Percentiles rank a stretch among this genome's conserved stretches.
Evolutionary conservation across 2,329 filamentous ascomycete genomes (phyloP).

Genomic region (Monosporascus sp.): DNA sequence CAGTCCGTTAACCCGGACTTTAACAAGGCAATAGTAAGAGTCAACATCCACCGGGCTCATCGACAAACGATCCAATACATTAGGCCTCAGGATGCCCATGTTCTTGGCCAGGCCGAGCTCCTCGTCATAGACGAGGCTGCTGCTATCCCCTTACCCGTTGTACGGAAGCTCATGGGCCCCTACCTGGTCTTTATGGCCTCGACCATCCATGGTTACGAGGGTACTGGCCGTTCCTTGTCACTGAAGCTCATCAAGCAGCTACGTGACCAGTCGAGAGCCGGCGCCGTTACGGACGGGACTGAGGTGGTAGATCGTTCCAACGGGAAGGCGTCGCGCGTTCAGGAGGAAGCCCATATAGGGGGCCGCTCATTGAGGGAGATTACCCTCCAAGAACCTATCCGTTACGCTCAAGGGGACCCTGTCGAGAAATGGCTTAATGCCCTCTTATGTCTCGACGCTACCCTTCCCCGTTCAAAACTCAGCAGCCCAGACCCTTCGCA

Average conservation of each 20-base stretch:
- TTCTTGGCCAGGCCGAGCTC: constrained; percentile 89
- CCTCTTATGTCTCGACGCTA: constrained; percentile 88
- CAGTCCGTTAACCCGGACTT: constrained; percentile 98
- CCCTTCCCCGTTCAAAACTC: constrained; percentile 71
- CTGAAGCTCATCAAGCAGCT: constrained; percentile 96
- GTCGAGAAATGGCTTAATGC: constrained; percentile 97
- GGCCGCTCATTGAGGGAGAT: constrained; percentile 84
- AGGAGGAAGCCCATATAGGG: constrained; percentile 53
- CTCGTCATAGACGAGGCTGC: constrained; percentile 97
- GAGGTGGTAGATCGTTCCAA: constrained; percentile 73
- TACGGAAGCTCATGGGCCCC: constrained; percentile 90
- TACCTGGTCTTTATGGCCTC: constrained; percentile 99
- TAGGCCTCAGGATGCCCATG: constrained; percentile 90
- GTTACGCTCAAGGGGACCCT: constrained; percentile 83
- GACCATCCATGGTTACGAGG: constrained; percentile 98
- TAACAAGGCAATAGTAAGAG: constrained; percentile 96
- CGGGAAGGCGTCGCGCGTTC: constrained; percentile 64
- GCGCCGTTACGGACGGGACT: constrained; percentile 46
- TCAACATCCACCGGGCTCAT: constrained; percentile 92
- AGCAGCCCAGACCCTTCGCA: constrained; percentile 79
- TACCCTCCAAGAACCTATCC: constrained; percentile 86
- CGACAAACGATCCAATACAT: constrained; percentile 99
- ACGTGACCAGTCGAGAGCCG: constrained; percentile 79
- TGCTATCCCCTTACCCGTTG: constrained; percentile 87
- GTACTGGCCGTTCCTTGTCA: constrained; percentile 89